Base-by-base conservation (phyloP, 345 rosid species). In the Dovyalis caffra region DNA sequence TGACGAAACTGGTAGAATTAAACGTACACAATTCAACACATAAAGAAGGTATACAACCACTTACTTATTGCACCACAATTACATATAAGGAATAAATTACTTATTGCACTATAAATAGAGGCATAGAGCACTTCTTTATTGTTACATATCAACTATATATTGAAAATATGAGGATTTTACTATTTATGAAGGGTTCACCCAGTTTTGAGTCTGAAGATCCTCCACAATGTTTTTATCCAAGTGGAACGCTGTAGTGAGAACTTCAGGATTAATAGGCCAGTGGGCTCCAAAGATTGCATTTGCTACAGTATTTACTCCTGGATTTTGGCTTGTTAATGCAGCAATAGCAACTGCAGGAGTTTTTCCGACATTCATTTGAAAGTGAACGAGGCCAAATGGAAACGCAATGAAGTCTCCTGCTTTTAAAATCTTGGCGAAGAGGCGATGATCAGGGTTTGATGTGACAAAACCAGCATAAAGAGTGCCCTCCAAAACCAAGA, bases 371-470 rank as follows among this genome's bases (percentile, higher is more conserved):
- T 77, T 77, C 61, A 56, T n/a, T 23, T 56, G 61, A 23, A 56
- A 56, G 28, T 56, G 61, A n/a, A 56, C 68, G 34, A 77, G 76
- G 28, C 76, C 76, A n/a, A 72, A 5, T 29, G 80, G 80, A 29
- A 77, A 77, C 20, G 60, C 76, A 32, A 77, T 40, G 33, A 45
- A 69, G 32, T 77, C 80, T 57, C 80, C 76, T 16, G 73, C 51
- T 31, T 66, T 8, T 10, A 77, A 25, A 45, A 72, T 43, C 57
- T 66, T 77, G 61, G 62, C 20, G 23, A 69, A 21, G 26, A 76
- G 56, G 32, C 69, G 74, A 20, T 69, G 63, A 18, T 66, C 69
- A 0, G 79, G 74, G 62, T 69, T 69, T 6, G 79, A 61, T 8
- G 79, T 76, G 15, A 76, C 64, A 18, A 76, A 76, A 0, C 79